phyloP scores from a whole-genome alignment of 768 basidiomycete genomes.

The Tylopilus sp. region DNA sequence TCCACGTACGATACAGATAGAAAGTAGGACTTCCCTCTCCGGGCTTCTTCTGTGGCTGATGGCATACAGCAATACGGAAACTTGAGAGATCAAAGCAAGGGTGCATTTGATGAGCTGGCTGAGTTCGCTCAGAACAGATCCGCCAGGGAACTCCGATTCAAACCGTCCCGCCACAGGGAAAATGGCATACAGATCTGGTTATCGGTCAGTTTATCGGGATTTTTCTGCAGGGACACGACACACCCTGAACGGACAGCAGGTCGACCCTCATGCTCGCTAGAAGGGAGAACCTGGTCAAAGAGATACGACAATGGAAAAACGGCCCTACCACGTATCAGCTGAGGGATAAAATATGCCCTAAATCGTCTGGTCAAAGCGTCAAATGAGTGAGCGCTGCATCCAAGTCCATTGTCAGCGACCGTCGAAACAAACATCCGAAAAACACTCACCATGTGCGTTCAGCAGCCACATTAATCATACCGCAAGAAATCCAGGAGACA shows the following conservation, averaged over 20 bases:
- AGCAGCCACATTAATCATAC: conserved; percentile 21
- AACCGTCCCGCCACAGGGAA: conserved; percentile 24
- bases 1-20: conserved; percentile 29
- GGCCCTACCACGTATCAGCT: conserved; percentile 34
- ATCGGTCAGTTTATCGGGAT: not conserved
- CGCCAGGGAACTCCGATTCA: conserved; percentile 35
- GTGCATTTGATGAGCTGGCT: conserved; percentile 19
- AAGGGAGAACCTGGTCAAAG: conserved; percentile 5
- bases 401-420: not conserved
- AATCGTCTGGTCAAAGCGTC: conserved; percentile 29
- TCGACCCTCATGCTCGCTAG: conserved; percentile 26
- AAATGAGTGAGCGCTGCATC: conserved; percentile 16
- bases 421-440: not conserved
- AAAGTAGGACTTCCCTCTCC: conserved; percentile 27
- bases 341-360: conserved; percentile 38
- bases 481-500: conserved; percentile 27
- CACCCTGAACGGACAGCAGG: conserved; percentile 20
- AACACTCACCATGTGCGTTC: conserved; percentile 20
- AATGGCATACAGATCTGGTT: conserved; percentile 13
- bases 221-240: not conserved
- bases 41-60: conserved; percentile 20
- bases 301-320: not conserved
- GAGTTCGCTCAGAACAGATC: conserved; percentile 28
- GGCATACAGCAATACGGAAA: conserved; percentile 14
- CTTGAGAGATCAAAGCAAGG: conserved; percentile 28